Base-by-base conservation (phyloP, 495 filamentous ascomycete genomes). In the Parachaetomium inaequale region DNA sequence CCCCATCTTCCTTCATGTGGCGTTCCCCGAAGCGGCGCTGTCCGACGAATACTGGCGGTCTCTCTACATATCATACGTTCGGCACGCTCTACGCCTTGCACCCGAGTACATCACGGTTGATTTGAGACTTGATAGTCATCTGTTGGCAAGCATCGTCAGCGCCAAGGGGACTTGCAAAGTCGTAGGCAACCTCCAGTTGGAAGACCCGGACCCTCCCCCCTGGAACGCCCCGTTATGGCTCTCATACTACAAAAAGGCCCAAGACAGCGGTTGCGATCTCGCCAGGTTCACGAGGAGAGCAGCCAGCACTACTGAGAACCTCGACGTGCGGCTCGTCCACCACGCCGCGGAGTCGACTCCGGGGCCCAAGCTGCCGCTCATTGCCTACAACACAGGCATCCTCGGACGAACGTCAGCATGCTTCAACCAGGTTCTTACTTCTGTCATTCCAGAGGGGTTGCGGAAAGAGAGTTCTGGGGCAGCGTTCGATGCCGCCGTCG, bases 31-130 rank as follows among this genome's bases (percentile, higher is more conserved):
- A 2, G 70, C 75, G 0, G 56, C 42, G 52, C 63, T 62, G 47
- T 55, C 56, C 14, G 53, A 67, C 56, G 67, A 59, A 49, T 56
- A 28, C 25, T 59, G 72, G 75, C 61, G 72, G 72, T 45, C 78
- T 28, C 71, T 76, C 21, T 89, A 88, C 69, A 67, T 86, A 17
- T 76, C 79, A 25, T 72, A 88, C 25, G 70, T 87, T 17, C 79
- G 80, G 25, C 85, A 89, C 67, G 84, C 82, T 8, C 66, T 91
- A 4, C 79, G 87, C 17, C 73, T 92, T 15, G 84, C 80, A 0
- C 84, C 88, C 3, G 88, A 92, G 64, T 91, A 87, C 67, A 68
- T 87, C 19, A 80, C 83, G 4, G 73, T 90, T 5, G 85, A 90
- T 63, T 63, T 90, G n/a, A 76, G 75, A 8, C 75, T 85, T 51